These are phyloP conservation scores for Stagonosporopsis chrysanthemi DNA, from an alignment of 2,329 filamentous ascomycete species.

Conservation along the genomic window DNA sequence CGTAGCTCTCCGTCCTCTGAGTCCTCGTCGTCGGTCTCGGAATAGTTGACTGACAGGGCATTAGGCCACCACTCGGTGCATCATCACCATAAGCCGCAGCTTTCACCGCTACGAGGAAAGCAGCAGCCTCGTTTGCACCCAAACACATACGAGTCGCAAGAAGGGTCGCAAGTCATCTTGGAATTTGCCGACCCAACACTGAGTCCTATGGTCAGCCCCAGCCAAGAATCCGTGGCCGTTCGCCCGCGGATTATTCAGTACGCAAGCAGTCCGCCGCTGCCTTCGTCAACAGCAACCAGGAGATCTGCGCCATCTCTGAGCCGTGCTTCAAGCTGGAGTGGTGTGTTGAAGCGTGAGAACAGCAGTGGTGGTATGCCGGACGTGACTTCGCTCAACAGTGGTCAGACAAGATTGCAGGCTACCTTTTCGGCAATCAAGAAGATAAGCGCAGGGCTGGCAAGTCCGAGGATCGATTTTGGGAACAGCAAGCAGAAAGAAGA, in stretches of 20 bases:
- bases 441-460: slow-evolving; percentile 32
- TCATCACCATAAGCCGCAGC: slow-evolving; percentile 1
- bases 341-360: not conserved
- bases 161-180: not conserved
- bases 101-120: not conserved
- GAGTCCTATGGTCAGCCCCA: not conserved
- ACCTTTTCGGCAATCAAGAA: slow-evolving; percentile 41
- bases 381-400: not conserved
- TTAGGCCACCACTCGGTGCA: slow-evolving; percentile 25
- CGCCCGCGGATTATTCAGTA: not conserved
- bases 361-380: not conserved
- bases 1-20: slow-evolving; percentile 7
- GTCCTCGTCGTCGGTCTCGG: slow-evolving; percentile 6
- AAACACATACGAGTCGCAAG: not conserved
- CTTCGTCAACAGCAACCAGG: not conserved
- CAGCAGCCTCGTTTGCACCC: not conserved
- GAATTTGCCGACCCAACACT: slow-evolving; percentile 5
- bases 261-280: not conserved
- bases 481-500: not conserved
- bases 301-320: not conserved
- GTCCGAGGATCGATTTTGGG: slow-evolving; percentile 22
- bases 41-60: slow-evolving; percentile 13
- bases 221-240: not conserved
- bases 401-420: slow-evolving; percentile 33
- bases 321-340: slow-evolving; percentile 11